Percentiles rank a stretch among this genome's conserved stretches.
phyloP scores from a whole-genome alignment of 306 rosid species.

The Gillenia trifoliata region DNA sequence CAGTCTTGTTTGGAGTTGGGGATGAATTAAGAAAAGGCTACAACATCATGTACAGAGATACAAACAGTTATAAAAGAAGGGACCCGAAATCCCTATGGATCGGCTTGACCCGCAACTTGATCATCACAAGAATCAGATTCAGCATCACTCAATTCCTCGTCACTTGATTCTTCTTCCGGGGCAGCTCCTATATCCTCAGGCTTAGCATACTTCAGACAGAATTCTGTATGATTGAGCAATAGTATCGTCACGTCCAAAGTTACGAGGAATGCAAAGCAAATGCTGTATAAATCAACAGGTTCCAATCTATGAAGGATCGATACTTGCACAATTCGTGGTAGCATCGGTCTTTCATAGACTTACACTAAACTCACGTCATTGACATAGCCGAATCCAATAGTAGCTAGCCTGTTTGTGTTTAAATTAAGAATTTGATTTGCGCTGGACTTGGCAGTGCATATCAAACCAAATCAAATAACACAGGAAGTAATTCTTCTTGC shows the following conservation, averaged over 20 bases:
- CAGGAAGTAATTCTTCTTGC: too few species aligned
- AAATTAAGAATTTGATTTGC: background rate
- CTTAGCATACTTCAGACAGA: conserved; percentile 79
- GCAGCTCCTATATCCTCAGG: conserved; percentile 69
- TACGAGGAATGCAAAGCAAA: background rate
- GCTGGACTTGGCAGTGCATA: too few species aligned
- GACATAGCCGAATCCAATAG: background rate
- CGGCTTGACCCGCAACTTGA: conserved; percentile 64
- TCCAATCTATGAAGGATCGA: background rate
- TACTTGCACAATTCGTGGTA: background rate
- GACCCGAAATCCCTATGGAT: conserved; percentile 40
- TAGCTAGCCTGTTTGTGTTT: background rate
- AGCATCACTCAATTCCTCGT: conserved; percentile 74
- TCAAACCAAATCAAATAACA: too few species aligned
- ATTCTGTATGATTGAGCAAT: conserved; percentile 51
- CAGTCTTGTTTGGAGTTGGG: conserved; percentile 38
- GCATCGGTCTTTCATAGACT: background rate
- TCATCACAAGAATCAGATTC: conserved; percentile 74
- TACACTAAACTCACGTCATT: background rate
- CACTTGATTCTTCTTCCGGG: conserved; percentile 61
- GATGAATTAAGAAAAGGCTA: conserved; percentile 40
- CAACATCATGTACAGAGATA: conserved; percentile 49
- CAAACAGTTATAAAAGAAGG: conserved; percentile 9
- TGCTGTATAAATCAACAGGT: background rate
- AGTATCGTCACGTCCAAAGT: background rate